Conservation (phyloP, 176 grass and related monocot genomes). For the Saccharum spontaneum region DNA sequence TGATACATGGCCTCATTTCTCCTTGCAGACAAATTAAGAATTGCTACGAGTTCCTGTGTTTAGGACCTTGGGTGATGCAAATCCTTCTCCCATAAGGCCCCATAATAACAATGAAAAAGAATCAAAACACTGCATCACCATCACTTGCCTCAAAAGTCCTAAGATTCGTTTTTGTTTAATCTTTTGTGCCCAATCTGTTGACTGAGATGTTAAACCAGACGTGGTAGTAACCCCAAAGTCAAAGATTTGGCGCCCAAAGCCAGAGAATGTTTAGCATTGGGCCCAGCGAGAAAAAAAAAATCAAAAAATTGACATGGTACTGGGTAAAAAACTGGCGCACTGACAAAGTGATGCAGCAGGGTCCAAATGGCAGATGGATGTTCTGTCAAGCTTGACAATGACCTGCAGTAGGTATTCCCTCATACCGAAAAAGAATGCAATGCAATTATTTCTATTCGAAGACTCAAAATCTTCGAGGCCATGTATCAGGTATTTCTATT, state of each 20-base stretch:
- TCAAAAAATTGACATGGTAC: background rate
- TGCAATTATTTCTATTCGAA: background rate
- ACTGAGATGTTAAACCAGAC: background rate
- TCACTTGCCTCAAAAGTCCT: conserved; percentile 12
- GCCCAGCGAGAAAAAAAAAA: background rate
- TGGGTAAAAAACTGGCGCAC: background rate
- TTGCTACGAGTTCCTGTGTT: background rate
- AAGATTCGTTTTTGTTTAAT: background rate
- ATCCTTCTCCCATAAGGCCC: background rate
- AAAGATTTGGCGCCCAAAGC: conserved; percentile 14
- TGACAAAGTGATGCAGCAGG: background rate
- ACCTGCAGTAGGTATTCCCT: no score
- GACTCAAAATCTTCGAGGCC: no score
- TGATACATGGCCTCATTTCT: background rate
- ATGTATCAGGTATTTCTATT: no score
- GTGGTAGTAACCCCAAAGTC: background rate
- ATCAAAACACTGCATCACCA: background rate
- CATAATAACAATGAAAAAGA: background rate
- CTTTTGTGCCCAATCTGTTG: background rate
- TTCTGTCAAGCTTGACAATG: no score
- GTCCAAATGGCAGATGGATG: background rate
- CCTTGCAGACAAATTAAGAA: background rate
- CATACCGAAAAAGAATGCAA: no score
- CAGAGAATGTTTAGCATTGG: background rate
- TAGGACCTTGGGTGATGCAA: background rate